Conservation (phyloP, 2,329 filamentous ascomycete species). For the Salinomyces thailandicus region DNA sequence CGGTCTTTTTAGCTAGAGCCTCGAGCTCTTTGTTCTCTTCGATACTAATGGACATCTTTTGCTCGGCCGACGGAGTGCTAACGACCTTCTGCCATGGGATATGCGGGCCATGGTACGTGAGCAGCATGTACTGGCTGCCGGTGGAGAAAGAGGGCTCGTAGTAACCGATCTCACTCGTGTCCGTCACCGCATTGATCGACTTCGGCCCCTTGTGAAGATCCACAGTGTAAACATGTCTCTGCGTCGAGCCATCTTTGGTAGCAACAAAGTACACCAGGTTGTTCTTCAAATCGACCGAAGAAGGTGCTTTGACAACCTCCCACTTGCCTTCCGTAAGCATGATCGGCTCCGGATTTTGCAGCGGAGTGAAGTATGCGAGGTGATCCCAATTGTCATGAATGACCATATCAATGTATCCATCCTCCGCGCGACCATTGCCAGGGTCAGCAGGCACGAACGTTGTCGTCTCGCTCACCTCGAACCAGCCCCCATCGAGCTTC, state of each 20-base stretch:
- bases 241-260: slow-evolving; percentile 76
- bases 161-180: slow-evolving; percentile 63
- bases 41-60: slow-evolving; percentile 56
- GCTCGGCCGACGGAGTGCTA: slow-evolving; percentile 32
- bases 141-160: slow-evolving; percentile 77
- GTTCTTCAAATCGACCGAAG: slow-evolving; percentile 70
- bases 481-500: slow-evolving; percentile 90
- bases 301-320: slow-evolving; percentile 82
- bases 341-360: slow-evolving; percentile 71
- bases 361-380: slow-evolving; percentile 80
- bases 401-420: slow-evolving; percentile 88
- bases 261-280: slow-evolving; percentile 86
- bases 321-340: slow-evolving; percentile 81
- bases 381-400: slow-evolving; percentile 83
- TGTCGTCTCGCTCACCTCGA: slow-evolving; percentile 82
- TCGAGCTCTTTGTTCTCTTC: slow-evolving; percentile 68
- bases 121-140: slow-evolving; percentile 69
- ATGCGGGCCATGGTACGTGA: slow-evolving; percentile 72
- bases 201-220: slow-evolving; percentile 59
- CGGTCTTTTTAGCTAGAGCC: slow-evolving; percentile 59
- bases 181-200: slow-evolving; percentile 60
- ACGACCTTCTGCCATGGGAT: slow-evolving; percentile 88
- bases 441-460: slow-evolving; percentile 78
- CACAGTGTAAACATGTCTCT: slow-evolving; percentile 86
- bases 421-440: slow-evolving; percentile 54